Base-by-base conservation (phyloP, 257 asterid species). In the Anisodus acutangulus region DNA sequence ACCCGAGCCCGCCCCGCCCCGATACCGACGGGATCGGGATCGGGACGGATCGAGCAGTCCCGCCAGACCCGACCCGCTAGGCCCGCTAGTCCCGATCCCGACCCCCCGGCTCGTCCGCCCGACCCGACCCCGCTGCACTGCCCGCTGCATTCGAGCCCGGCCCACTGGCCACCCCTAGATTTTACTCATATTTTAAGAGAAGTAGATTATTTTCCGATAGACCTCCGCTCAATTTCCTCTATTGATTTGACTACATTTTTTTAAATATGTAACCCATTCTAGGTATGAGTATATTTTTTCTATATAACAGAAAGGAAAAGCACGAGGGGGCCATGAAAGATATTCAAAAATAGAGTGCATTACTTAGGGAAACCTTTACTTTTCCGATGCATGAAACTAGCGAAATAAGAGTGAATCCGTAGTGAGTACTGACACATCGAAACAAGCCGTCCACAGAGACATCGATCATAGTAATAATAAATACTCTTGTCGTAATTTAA, bases 371-470 rank as follows among this genome's bases (percentile, higher is more conserved):
- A 47, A 51, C 51, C 16, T 51, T 76, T 76, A 51, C 81, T 76
- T 76, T 76, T 76, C 81, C 81, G 26, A 76, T 76, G 63, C 81
- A 51, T 76, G 4, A 53, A 26, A 51, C 47, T 51, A 51, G 45
- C 45, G 15, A 47, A 76, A 12, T 76, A 22, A 76, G 62, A 26
- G 63, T 11, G 43, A 19, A 76, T 74, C 59, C 59, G 10, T 47
- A 11, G 60, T 19, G 60, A 4, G 10, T 51, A 76, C 81, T 76
- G 63, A 76, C 81, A 76, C 81, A 51, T 76, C 59, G 81, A 26
- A 12, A 76, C 43, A 51, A 12, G 22, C 41, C 51, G 26, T 16
- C 26, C 78, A 69, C 81, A 76, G 41, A 72, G 60, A 49, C 6
- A 31, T 51, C 26, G 63, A 51, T 49, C 81, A 51, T 12, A 51